Evolutionary conservation across 805 yeast species (phyloP).

Genomic region (Komagataella ulmi): DNA sequence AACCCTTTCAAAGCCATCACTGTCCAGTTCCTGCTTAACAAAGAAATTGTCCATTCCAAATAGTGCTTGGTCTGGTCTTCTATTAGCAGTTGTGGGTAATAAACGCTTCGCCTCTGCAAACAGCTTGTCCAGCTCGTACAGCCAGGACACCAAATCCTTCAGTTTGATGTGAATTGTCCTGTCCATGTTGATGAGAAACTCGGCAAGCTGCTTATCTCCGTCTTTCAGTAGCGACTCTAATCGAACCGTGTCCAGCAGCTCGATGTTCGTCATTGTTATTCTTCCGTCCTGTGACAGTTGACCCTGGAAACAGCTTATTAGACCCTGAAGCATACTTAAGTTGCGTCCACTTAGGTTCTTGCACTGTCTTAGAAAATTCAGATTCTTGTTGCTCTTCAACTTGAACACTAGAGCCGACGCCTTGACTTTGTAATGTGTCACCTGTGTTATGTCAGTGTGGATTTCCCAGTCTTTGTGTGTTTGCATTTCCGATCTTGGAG

Average conservation of each 20-base stretch:
- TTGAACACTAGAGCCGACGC: background rate
- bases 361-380: background rate
- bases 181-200: background rate
- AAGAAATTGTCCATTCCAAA: background rate
- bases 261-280: background rate
- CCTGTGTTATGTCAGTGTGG: background rate
- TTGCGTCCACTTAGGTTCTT: background rate
- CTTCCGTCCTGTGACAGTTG: background rate
- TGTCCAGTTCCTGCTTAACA: background rate
- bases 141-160: background rate
- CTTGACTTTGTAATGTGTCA: background rate
- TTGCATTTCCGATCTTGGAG: background rate
- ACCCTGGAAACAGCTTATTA: background rate
- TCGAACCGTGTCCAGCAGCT: background rate
- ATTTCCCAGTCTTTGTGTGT: background rate
- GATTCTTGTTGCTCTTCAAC: background rate
- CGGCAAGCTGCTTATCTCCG: background rate
- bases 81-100: background rate
- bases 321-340: background rate
- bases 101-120: background rate
- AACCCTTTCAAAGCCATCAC: background rate
- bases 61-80: background rate
- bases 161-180: background rate
- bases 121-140: background rate
- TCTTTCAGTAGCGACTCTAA: background rate